Evolutionary conservation across 208 protist genomes (phyloP), one percentile per base, ranked within the genome.

Genomic region (Crithidia mellificae): DNA sequence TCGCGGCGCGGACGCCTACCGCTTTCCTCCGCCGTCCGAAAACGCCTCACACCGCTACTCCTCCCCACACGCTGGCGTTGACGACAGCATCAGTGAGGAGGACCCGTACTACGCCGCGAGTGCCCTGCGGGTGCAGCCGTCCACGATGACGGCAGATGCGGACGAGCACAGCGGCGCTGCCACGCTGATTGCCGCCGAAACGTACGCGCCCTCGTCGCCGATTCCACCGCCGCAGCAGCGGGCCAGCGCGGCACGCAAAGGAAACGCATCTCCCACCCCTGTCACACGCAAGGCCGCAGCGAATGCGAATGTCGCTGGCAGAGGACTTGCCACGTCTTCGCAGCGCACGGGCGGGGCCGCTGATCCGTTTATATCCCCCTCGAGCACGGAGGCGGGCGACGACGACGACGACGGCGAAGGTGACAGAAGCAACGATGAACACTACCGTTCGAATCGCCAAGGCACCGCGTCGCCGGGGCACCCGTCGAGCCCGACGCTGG

Each of bases 321-420:
- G n/a, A n/a, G n/a, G n/a, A n/a, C n/a, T n/a, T 38, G 7, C 34
- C 7, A 12, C 34, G 11, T 38, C 34, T 5, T 38, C 34, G 34
- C 5, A 38, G 34, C 34, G 34, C 12, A 25, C 1, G 17, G 43
- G 59, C 22, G 14, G 5, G 15, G 19, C 59, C 0, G 59, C 44
- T 30, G 46, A 55, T 34, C 46, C 59, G 2, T 55, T 65, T 47
- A 65, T 65, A 4, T 55, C 46, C 6, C 32, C 2, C 17, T 53
- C 46, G 12, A 20, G 11, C 7, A 55, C 43, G n/a, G 44, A 65
- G 19, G 29, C 11, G 11, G n/a, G 8, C 20, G 59, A 0, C 0
- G 57, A 51, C 44, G 41, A 63, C 25, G 57, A 11, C 34, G 34
- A 38, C 34, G 34, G 11, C 11, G 34, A 12, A 11, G 34, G n/a